A percentile compares a stretch with the other conserved stretches of the same genome.
phyloP scores from a whole-genome alignment of 352 stramenopile species.

The Pythium dissimile region DNA sequence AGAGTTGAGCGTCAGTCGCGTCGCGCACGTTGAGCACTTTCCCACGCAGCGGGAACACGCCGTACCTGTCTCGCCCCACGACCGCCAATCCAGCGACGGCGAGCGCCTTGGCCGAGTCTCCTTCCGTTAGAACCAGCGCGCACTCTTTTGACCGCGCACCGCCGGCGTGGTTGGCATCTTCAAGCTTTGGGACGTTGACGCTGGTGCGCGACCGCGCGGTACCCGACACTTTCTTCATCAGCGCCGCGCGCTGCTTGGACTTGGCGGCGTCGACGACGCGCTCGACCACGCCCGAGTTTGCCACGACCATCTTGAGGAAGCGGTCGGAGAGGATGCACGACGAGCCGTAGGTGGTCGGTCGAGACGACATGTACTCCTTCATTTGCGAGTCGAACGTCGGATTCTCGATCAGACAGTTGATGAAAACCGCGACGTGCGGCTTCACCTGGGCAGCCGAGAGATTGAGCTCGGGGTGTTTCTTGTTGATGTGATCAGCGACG shows the following conservation, averaged over 20 bases:
- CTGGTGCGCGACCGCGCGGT: slow-evolving; percentile 55
- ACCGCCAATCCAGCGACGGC: slow-evolving; percentile 98
- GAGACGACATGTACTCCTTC: slow-evolving; percentile 98
- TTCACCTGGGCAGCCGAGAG: slow-evolving; percentile 95
- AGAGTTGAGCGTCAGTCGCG: slow-evolving; percentile 76
- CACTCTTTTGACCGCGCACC: slow-evolving; percentile 89
- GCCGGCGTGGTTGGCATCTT: slow-evolving; percentile 98
- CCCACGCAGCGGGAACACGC: slow-evolving; percentile 98
- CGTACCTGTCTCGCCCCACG: slow-evolving; percentile 97
- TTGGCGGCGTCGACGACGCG: slow-evolving; percentile 90
- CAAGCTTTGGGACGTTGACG: slow-evolving; percentile 97
- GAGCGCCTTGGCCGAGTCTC: slow-evolving; percentile 98
- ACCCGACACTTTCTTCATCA: slow-evolving; percentile 89
- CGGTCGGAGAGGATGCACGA: slow-evolving; percentile 91
- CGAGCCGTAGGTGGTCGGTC: slow-evolving; percentile 82
- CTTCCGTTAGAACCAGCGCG: slow-evolving; percentile 98
- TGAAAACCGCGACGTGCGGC: slow-evolving; percentile 97
- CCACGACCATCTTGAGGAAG: slow-evolving; percentile 93
- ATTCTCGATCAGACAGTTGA: slow-evolving; percentile 99
- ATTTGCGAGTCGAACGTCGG: slow-evolving; percentile 99
- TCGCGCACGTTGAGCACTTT: slow-evolving; percentile 93
- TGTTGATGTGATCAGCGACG: slow-evolving; percentile 94
- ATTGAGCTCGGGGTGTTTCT: slow-evolving; percentile 93
- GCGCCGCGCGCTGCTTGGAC: slow-evolving; percentile 91
- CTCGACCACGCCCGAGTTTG: slow-evolving; percentile 95